Conservation (phyloP, 768 basidiomycete genomes). For the Coprinopsis strossmayeri region DNA sequence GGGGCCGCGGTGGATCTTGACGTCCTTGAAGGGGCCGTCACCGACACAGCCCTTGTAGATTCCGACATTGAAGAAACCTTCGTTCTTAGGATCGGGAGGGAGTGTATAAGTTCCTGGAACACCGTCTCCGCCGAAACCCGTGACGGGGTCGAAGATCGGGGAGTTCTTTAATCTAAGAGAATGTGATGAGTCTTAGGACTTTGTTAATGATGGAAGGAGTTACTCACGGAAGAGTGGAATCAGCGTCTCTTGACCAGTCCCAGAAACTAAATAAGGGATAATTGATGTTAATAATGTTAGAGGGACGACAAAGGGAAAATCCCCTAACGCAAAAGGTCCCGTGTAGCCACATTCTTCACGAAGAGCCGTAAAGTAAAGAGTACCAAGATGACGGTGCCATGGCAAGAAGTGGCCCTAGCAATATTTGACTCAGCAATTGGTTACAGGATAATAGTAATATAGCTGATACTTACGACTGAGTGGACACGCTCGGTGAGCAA, state of each 20-base stretch:
- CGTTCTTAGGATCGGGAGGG: constrained; percentile 1
- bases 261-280: no score
- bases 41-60: constrained; percentile 4
- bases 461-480: constrained; percentile 5
- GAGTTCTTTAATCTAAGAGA: constrained; percentile 5
- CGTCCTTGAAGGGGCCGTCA: constrained; percentile 8
- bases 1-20: constrained; percentile 3
- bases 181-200: no score
- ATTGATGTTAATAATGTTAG: no score
- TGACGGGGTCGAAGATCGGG: constrained; percentile 8
- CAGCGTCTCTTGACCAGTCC: constrained; percentile 10
- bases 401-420: constrained; percentile 7
- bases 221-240: constrained; percentile 1
- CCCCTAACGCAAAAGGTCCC: constrained; percentile 9
- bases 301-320: no score
- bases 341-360: constrained; percentile 9
- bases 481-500: constrained; percentile 9
- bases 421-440: no score
- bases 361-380: constrained; percentile 3
- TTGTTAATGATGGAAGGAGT: no score
- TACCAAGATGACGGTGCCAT: constrained; percentile 6
- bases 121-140: constrained; percentile 10
- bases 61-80: not conserved
- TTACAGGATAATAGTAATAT: no score
- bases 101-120: constrained; percentile 8